Evolutionary conservation across 1,284 basidiomycete genomes (phyloP), one percentile per base, ranked within the genome.

Genomic region (Ganoderma lucidum): DNA sequence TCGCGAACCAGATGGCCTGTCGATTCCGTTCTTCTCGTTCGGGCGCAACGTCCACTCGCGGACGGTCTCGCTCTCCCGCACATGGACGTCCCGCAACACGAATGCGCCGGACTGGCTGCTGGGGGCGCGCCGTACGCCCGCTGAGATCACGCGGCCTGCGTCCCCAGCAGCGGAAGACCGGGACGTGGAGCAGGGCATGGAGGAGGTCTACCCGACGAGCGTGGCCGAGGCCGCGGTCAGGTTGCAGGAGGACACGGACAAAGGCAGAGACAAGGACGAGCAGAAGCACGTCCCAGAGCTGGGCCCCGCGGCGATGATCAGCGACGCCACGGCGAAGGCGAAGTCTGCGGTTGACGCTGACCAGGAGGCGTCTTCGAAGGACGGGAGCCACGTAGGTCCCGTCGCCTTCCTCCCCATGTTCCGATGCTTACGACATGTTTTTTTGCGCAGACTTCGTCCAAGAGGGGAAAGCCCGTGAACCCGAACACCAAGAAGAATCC

Each of bases 21-120:
- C 95, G 8, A 96, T 96, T 71, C 93, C 94, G 1, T 94, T 94
- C 84, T 95, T 96, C 83, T 91, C 87, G 41, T 83, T 93, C 41
- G 88, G 93, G 17, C 87, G 88, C 63, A 88, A 86, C 23, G 86
- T 95, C 0, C 88, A 87, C 73, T 88, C 89, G 41, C 88, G 90
- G 70, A 88, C 88, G 0, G 61, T 80, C 23, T 80, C 80, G 30
- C 68, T 80, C 37, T 74, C 79, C 3, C 76, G 75, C 28, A 79
- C 80, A 2, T 76, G 75, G 76, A 79, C 78, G 1, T 73, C 74
- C 14, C 75, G 75, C 17, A 69, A 71, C 12, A 70, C 70, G 8
- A 66, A 62, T n/a, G 60, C 68, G 0, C 85, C 86, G 2, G 89
- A 90, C 58, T 90, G 89, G 89, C 71, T 87, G 0, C 71, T 81